Evolutionary conservation across 139 green algal genomes (phyloP), one percentile per base, ranked within the genome.

Genomic region (Volvox reticuliferus): DNA sequence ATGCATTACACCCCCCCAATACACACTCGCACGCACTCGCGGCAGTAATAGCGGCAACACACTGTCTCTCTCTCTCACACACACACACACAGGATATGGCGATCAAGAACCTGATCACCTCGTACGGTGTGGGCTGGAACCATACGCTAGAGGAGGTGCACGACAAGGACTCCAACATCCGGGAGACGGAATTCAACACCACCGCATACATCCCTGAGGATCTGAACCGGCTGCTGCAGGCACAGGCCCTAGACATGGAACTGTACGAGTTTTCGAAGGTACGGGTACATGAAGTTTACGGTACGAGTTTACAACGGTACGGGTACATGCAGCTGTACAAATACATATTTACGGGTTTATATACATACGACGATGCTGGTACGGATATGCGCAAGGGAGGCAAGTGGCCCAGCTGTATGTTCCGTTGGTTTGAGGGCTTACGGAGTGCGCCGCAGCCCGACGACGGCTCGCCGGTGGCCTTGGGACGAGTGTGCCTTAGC

Each of bases 71-170:
- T 69, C 19, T 17, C 19, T 73, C 24, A 73, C 65, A 26, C 2
- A 5, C 2, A 26, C 16, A 12, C 65, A 26, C 26, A 37, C 30
- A 84, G 78, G 78, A 84, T 22, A 65, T 35, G 18, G 78, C 32
- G 36, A 17, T 84, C 13, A 37, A 44, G 33, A 89, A 89, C 85
- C 68, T 89, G 35, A 82, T 89, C 85, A 69, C 81, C 9, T 73
- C 32, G 6, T 89, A 89, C 85, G 85, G 85, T 20, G 19, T 82
- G 28, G 85, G 85, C 22, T 89, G 85, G 85, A 28, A 21, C 33
- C 85, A 82, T 37, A 89, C 85, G 5, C 17, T 89, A 26, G 85
- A 89, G 69, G 85, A 89, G 85, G 85, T 89, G 37, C 85, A 89
- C 69, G 85, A 89, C 85, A 89, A 89, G 85, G 37, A 89, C 85